A percentile compares a stretch with the other conserved stretches of the same genome.
These are phyloP conservation scores for Panaeolus cyanescens DNA, from an alignment of 768 basidiomycete genomes.

Conservation along the genomic window DNA sequence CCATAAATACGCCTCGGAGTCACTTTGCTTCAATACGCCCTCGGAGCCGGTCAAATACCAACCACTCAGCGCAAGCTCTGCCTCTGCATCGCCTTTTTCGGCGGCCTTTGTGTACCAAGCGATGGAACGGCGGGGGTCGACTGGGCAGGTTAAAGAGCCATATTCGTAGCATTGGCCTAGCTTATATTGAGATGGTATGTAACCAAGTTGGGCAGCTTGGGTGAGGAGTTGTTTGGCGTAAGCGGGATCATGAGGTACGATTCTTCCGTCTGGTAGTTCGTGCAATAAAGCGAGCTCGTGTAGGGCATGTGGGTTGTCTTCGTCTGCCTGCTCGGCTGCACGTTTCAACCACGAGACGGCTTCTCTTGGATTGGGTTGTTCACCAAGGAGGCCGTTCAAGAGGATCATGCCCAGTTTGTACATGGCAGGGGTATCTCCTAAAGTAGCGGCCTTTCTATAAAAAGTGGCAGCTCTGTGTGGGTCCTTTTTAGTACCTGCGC, in stretches of 20 bases:
- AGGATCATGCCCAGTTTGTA: slow-evolving; percentile 99
- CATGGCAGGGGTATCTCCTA: slow-evolving; percentile 98
- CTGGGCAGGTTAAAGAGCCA: slow-evolving; percentile 82
- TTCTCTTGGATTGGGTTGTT: slow-evolving; percentile 85
- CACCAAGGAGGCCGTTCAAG: slow-evolving; percentile 79
- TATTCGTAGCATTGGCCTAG: slow-evolving; percentile 96
- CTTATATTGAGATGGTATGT: slow-evolving; percentile 93
- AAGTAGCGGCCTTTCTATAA: slow-evolving; percentile 93
- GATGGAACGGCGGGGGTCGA: slow-evolving; percentile 92
- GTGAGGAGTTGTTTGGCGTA: slow-evolving; percentile 87
- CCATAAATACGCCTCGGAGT: slow-evolving; percentile 99
- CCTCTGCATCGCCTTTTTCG: slow-evolving; percentile 93
- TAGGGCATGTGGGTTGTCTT: slow-evolving; percentile 96
- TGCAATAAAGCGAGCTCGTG: slow-evolving; percentile 92
- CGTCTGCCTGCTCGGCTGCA: slow-evolving; percentile 96
- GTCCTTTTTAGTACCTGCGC: slow-evolving; percentile 91
- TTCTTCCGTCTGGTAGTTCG: slow-evolving; percentile 64
- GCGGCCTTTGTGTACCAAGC: slow-evolving; percentile 99
- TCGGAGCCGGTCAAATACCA: slow-evolving; percentile 99
- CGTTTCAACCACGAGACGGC: slow-evolving; percentile 93
- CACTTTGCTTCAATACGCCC: slow-evolving; percentile 94
- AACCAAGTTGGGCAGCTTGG: slow-evolving; percentile 90
- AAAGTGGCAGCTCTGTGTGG: slow-evolving; percentile 89
- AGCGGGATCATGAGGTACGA: slow-evolving; percentile 78
- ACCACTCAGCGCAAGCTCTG: slow-evolving; percentile 93